Evolutionary conservation across 805 yeast species (phyloP).

Genomic region (Candida palmyrensis): DNA sequence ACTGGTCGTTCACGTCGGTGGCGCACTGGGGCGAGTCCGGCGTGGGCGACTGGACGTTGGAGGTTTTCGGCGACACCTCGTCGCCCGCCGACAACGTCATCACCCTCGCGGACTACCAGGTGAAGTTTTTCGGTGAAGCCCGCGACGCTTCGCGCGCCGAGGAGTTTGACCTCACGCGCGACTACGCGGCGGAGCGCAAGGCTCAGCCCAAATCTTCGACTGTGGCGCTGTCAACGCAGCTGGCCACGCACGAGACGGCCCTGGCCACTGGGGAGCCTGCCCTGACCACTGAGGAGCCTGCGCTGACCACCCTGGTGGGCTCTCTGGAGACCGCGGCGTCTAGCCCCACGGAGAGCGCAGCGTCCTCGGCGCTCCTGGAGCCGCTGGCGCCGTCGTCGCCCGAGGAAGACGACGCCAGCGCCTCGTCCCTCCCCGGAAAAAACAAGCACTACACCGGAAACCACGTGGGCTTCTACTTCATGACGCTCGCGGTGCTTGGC

Average conservation of each 20-base stretch:
- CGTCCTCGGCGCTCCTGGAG: neutral
- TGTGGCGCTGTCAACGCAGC: too few species aligned
- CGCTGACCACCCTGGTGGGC: too few species aligned
- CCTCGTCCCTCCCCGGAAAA: conserved; percentile 16
- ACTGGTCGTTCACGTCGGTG: conserved; percentile 96
- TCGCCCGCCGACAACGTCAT: conserved; percentile 10
- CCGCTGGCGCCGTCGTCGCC: neutral
- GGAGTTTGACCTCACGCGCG: conserved; percentile 46
- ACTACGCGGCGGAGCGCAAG: conserved; percentile 35
- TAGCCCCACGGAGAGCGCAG: neutral
- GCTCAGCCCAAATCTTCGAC: neutral
- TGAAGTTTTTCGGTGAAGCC: conserved; percentile 79
- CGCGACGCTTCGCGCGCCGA: conserved; percentile 59
- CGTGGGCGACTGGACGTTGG: conserved; percentile 76
- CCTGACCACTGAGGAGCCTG: neutral
- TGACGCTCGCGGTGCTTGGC: conserved; percentile 56
- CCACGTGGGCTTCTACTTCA: conserved; percentile 58
- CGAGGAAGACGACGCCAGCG: neutral
- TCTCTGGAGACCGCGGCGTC: neutral
- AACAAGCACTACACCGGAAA: conserved; percentile 29
- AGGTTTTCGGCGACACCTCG: conserved; percentile 43
- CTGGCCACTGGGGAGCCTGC: neutral
- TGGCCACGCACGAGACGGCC: too few species aligned
- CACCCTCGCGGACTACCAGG: conserved; percentile 61
- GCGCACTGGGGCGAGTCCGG: conserved; percentile 95